Percentiles rank a stretch among this genome's conserved stretches.
phyloP scores from a whole-genome alignment of 2,329 filamentous ascomycete species.

The Apiospora aurea region DNA sequence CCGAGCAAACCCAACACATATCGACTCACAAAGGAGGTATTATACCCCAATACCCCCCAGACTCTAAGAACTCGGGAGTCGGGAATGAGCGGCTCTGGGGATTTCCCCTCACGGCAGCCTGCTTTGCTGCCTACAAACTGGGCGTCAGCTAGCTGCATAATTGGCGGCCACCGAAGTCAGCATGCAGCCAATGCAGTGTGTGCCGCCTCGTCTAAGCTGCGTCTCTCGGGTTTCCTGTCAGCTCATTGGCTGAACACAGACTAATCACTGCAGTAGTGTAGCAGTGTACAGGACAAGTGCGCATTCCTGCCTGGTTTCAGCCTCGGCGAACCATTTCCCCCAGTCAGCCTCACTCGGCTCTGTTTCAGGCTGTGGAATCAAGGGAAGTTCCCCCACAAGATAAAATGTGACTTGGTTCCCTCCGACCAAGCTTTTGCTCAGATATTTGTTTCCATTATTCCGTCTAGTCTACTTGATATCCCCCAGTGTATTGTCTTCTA shows the following conservation, averaged over 20 bases:
- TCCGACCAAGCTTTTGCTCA: fast-evolving
- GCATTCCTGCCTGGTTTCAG: background rate
- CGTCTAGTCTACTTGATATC: no score
- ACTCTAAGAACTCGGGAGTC: no score
- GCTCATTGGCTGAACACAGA: background rate
- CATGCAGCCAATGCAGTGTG: background rate
- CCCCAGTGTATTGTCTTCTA: background rate
- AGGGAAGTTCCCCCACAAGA: background rate
- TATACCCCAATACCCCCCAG: no score
- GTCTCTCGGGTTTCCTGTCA: no score
- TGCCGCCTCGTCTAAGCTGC: background rate
- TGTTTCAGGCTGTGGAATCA: background rate
- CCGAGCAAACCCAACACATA: background rate
- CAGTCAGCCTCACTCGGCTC: background rate
- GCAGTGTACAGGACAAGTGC: background rate
- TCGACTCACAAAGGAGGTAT: no score
- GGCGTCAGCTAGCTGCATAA: background rate
- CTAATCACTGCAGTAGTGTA: background rate
- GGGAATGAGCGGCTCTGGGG: no score
- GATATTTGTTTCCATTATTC: no score
- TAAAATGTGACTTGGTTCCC: background rate
- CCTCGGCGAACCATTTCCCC: background rate
- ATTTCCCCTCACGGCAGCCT: slow-evolving; percentile 11
- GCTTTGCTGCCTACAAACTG: background rate
- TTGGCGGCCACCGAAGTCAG: background rate